These are phyloP conservation scores for Choiromyces venosus DNA, from an alignment of 495 filamentous ascomycete species.

Conservation along the genomic window DNA sequence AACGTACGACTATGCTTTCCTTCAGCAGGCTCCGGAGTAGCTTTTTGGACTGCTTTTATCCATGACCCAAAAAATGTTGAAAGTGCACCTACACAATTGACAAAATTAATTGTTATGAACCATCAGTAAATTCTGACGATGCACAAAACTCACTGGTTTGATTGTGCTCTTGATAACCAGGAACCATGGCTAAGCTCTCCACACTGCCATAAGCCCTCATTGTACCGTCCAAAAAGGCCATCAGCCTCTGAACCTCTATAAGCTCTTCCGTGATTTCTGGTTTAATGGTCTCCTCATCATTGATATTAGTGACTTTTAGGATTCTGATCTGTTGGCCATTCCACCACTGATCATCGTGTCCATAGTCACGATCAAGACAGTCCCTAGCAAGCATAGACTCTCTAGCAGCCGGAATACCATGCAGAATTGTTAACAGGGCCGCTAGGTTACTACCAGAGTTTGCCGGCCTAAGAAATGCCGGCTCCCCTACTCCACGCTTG, in stretches of 20 bases:
- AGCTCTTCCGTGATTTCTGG: conserved; percentile 43
- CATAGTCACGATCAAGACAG: conserved; percentile 56
- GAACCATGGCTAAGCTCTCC: conserved; percentile 54
- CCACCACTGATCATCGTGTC: conserved; percentile 76
- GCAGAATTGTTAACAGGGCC: conserved; percentile 69
- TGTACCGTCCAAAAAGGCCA: conserved; percentile 77
- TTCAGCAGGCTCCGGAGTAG: conserved; percentile 9
- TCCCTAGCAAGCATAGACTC: conserved; percentile 62
- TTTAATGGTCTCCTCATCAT: conserved; percentile 47
- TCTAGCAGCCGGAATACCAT: conserved; percentile 73
- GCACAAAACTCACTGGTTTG: conserved; percentile 27
- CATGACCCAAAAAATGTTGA: conserved; percentile 35
- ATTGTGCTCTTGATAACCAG: conserved; percentile 44
- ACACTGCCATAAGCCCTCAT: conserved; percentile 74
- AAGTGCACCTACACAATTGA: conserved; percentile 26
- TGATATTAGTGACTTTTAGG: conserved; percentile 54
- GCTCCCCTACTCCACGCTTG: conserved; percentile 54
- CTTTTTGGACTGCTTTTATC: conserved; percentile 17
- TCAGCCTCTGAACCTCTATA: conserved; percentile 66
- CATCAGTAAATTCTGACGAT: not conserved
- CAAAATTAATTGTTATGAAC: not conserved
- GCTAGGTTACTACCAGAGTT: conserved; percentile 57
- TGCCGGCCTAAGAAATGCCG: conserved; percentile 68
- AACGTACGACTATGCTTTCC: conserved; percentile 21
- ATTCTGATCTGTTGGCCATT: conserved; percentile 60